Conservation (phyloP, 805 yeast species). For the Ogataea corticis region DNA sequence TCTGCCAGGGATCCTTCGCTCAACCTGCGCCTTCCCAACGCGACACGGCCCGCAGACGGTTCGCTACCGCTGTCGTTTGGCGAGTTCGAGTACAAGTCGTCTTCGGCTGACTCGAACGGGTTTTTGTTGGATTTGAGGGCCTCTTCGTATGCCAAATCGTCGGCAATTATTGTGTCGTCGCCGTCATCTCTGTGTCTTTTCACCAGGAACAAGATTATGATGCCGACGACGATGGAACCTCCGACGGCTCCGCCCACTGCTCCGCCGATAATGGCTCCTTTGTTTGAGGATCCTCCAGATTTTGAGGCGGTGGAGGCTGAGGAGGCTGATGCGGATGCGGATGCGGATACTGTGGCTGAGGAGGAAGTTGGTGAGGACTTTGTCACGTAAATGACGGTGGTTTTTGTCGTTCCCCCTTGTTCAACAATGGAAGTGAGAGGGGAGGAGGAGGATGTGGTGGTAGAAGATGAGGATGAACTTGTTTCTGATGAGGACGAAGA, state of each 20-base stretch:
- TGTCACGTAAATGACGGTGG: constrained; percentile 32
- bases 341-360: constrained; percentile 15
- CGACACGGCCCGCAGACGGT: constrained; percentile 45
- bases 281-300: constrained; percentile 23
- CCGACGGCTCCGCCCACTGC: constrained; percentile 38
- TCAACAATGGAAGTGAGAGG: constrained; percentile 21
- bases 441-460: constrained; percentile 16
- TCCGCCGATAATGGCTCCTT: constrained; percentile 39
- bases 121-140: constrained; percentile 56
- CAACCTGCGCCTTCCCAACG: constrained; percentile 80
- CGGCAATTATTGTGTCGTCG: constrained; percentile 43
- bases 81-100: constrained; percentile 28
- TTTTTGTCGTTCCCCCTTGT: constrained; percentile 26
- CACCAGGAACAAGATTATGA: constrained; percentile 35
- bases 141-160: constrained; percentile 58
- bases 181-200: constrained; percentile 36
- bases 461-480: constrained; percentile 10
- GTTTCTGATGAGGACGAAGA: constrained; percentile 18
- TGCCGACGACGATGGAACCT: constrained; percentile 27
- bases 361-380: constrained; percentile 17
- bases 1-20: constrained; percentile 87
- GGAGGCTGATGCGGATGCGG: constrained; percentile 19
- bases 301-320: constrained; percentile 30
- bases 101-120: constrained; percentile 66
- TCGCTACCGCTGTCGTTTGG: constrained; percentile 19